Evolutionary conservation across 805 yeast species (phyloP).

Genomic region (Candida fluviatilis): DNA sequence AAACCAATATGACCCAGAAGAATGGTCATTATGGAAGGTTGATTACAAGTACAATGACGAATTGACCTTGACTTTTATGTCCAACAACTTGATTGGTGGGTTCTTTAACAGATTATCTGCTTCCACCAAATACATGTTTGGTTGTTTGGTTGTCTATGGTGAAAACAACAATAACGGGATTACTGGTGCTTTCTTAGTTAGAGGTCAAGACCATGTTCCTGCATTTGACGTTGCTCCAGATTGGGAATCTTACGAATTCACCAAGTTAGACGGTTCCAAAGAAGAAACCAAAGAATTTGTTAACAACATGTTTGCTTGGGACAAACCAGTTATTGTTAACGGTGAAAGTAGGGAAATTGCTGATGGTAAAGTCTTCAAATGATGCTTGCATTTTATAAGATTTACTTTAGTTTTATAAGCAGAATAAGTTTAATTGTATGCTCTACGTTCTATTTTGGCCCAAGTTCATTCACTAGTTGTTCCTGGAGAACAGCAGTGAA

Average conservation of each 20-base stretch:
- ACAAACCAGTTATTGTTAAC: constrained; percentile 77
- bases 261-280: constrained; percentile 75
- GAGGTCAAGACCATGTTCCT: constrained; percentile 89
- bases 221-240: constrained; percentile 99
- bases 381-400: background rate
- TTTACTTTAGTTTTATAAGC: no score
- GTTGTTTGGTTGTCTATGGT: constrained; percentile 92
- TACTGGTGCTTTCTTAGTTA: constrained; percentile 88
- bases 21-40: constrained; percentile 94
- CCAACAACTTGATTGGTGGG: constrained; percentile 96
- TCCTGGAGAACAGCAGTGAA: no score
- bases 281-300: constrained; percentile 76
- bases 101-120: constrained; percentile 93
- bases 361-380: constrained; percentile 97
- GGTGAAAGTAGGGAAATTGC: constrained; percentile 85
- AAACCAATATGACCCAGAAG: constrained; percentile 82
- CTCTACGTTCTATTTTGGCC: no score
- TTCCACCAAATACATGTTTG: constrained; percentile 92
- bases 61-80: constrained; percentile 95
- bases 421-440: no score
- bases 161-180: constrained; percentile 98
- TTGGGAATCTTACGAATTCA: constrained; percentile 90
- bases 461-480: no score
- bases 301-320: constrained; percentile 97
- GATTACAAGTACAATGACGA: constrained; percentile 98